Conservation (phyloP, 2,329 filamentous ascomycete species). For the Arthrinium phaeospermum region DNA sequence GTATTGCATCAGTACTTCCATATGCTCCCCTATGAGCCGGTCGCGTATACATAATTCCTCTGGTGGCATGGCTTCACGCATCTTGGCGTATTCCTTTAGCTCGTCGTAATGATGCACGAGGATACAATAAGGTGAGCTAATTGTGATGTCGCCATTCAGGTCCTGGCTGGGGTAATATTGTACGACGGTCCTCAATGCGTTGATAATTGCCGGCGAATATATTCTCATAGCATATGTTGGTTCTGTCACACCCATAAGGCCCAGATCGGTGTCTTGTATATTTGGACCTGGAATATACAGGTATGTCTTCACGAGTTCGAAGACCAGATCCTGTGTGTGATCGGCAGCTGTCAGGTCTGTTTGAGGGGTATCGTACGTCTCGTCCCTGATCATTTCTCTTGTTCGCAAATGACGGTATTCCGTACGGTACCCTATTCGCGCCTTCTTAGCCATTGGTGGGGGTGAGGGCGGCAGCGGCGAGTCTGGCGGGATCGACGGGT, state of each 20-base stretch:
- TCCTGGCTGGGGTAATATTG: conserved; percentile 36
- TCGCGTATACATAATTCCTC: conserved; percentile 27
- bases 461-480: too few relatives aligned
- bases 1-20: conserved; percentile 29
- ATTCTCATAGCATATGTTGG: background rate
- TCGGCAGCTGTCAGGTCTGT: too few relatives aligned
- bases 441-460: background rate
- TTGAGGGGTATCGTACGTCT: background rate
- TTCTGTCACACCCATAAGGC: too few relatives aligned
- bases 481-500: too few relatives aligned
- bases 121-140: conserved; percentile 33
- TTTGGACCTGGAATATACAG: rapidly evolving
- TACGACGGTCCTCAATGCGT: conserved; percentile 19
- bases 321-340: background rate
- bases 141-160: conserved; percentile 27
- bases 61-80: background rate
- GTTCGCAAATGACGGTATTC: background rate
- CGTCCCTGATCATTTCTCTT: background rate
- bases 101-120: conserved; percentile 38
- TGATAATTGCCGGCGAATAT: background rate
- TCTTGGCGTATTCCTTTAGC: conserved; percentile 13
- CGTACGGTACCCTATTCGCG: background rate
- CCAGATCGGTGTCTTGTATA: background rate
- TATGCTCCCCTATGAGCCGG: conserved; percentile 23
- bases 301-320: background rate